Percentiles rank a stretch among this genome's conserved stretches.
These are phyloP conservation scores for Echinochloa phyllopogon DNA, from an alignment of 176 grass and related monocot species.

Conservation along the genomic window DNA sequence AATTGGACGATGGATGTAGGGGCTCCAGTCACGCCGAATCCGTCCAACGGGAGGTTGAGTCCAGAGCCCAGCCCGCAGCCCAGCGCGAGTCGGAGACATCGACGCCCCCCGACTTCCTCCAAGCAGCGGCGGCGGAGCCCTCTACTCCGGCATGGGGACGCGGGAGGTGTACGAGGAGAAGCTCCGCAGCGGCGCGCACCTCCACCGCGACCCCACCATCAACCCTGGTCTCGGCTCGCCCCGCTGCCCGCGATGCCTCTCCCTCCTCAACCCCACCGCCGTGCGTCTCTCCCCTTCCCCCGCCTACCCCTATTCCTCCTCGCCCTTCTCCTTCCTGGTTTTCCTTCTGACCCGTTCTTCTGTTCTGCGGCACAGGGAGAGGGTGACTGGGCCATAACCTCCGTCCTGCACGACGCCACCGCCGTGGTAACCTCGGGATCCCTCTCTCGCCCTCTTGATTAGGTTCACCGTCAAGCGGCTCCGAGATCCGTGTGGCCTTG, in stretches of 20 bases:
- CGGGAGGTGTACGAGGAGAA: slow-evolving; percentile 99
- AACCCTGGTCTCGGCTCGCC: slow-evolving; percentile 83
- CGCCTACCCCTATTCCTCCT: background rate
- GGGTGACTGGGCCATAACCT: slow-evolving; percentile 76
- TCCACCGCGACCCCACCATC: slow-evolving; percentile 89
- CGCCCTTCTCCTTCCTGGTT: background rate
- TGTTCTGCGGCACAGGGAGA: slow-evolving; percentile 57
- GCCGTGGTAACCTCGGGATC: slow-evolving; percentile 67
- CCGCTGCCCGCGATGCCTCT: slow-evolving; percentile 87
- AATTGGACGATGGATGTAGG: no score
- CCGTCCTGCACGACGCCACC: slow-evolving; percentile 83
- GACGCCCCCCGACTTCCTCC: background rate
- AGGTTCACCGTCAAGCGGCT: background rate
- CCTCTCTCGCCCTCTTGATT: background rate
- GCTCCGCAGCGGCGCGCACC: slow-evolving; percentile 74
- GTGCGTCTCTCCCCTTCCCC: slow-evolving; percentile 18
- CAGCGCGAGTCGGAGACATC: background rate
- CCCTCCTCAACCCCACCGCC: slow-evolving; percentile 72
- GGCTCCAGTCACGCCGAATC: no score
- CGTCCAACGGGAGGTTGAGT: background rate
- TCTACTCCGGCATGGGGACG: slow-evolving; percentile 66
- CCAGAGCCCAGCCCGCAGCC: background rate
- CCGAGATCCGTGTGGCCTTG: background rate
- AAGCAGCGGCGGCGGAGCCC: background rate
- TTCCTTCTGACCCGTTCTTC: background rate